A percentile compares a stretch with the other conserved stretches of the same genome.
phyloP scores from a whole-genome alignment of 306 rosid genomes.

The Pachyrhizus erosus region DNA sequence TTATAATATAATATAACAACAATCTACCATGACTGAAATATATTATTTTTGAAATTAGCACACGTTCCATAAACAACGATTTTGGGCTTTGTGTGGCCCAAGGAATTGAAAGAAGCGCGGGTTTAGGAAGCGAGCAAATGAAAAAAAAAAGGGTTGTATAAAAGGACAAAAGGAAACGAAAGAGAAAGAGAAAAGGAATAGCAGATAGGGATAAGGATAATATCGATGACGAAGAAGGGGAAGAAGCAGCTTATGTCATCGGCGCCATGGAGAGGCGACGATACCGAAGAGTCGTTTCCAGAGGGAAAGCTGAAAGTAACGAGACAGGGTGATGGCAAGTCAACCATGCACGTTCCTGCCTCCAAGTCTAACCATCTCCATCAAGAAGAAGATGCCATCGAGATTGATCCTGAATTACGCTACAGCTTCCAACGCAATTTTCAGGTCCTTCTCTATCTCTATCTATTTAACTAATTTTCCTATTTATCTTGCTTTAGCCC shows the following conservation, averaged over 20 bases:
- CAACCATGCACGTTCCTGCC: slow-evolving; percentile 89
- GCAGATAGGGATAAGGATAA: neutral
- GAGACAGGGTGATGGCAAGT: slow-evolving; percentile 61
- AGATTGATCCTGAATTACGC: slow-evolving; percentile 92
- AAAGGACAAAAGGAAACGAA: too few species aligned
- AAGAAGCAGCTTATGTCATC: slow-evolving; percentile 83
- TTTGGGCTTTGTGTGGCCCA: too few species aligned
- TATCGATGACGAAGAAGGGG: slow-evolving; percentile 42
- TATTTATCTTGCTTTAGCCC: too few species aligned
- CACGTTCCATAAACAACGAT: too few species aligned
- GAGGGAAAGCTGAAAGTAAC: slow-evolving; percentile 84
- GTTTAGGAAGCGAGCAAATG: too few species aligned
- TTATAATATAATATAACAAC: too few species aligned
- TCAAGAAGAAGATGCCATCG: slow-evolving; percentile 55
- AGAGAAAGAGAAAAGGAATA: too few species aligned
- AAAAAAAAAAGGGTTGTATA: too few species aligned
- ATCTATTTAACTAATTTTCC: neutral
- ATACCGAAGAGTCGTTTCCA: slow-evolving; percentile 56
- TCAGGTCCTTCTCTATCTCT: slow-evolving; percentile 58
- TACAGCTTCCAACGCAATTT: slow-evolving; percentile 95
- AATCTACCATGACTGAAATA: too few species aligned
- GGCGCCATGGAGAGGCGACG: slow-evolving; percentile 94
- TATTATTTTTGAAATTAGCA: too few species aligned
- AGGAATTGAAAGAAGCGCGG: too few species aligned
- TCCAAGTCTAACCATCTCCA: slow-evolving; percentile 45